Evolutionary conservation across 192 early-diverging fungal genomes (phyloP).

Genomic region (Funneliformis mosseae): DNA sequence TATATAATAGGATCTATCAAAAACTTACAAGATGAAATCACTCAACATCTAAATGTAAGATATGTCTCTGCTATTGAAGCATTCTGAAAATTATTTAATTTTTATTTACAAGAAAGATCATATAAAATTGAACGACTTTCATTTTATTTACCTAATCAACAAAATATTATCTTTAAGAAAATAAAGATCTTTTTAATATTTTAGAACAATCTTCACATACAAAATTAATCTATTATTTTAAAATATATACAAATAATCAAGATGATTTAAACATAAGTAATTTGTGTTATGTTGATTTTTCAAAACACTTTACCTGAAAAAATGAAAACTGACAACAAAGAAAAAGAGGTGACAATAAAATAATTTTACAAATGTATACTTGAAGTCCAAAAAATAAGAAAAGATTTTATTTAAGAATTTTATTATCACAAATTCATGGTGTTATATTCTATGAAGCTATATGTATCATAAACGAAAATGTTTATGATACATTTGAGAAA

Average conservation of each 20-base stretch:
- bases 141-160: constrained; percentile 33
- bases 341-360: background rate
- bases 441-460: constrained; percentile 28
- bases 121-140: constrained; percentile 24
- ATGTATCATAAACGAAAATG: constrained; percentile 18
- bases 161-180: constrained; percentile 23
- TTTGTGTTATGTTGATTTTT: constrained; percentile 21
- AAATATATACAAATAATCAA: background rate
- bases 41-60: constrained; percentile 23
- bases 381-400: constrained; percentile 25
- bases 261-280: background rate
- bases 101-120: too few species aligned
- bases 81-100: too few species aligned
- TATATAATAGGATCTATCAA: too few species aligned
- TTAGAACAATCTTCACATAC: background rate
- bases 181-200: background rate
- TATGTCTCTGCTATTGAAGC: constrained; percentile 36
- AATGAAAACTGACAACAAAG: background rate
- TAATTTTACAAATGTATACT: constrained; percentile 17
- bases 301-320: constrained; percentile 26
- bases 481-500: constrained; percentile 29
- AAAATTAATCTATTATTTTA: constrained; percentile 21
- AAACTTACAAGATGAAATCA: constrained; percentile 3
- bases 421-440: constrained; percentile 24
- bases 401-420: constrained; percentile 28